Percentiles rank a stretch among this genome's conserved stretches.
These are phyloP conservation scores for Phytophthora sp. DNA, from an alignment of 352 stramenopile genomes.

Conservation along the genomic window DNA sequence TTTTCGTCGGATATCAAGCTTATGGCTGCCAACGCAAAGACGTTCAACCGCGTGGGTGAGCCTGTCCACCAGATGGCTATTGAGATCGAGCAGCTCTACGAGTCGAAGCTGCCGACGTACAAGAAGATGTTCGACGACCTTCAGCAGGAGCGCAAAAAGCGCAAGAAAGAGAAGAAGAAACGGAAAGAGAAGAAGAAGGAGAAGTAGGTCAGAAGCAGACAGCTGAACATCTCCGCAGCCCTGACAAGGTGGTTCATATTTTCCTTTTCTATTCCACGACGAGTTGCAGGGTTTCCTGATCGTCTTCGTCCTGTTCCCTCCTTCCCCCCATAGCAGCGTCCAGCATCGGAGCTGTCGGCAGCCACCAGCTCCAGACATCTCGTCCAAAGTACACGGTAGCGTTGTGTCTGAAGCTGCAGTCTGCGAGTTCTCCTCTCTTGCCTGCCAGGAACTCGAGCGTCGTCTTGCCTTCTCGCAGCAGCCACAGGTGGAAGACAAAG, in stretches of 20 bases:
- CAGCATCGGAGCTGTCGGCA: conserved; percentile 57
- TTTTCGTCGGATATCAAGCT: conserved; percentile 81
- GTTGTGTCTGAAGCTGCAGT: conserved; percentile 54
- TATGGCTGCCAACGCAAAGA: conserved; percentile 84
- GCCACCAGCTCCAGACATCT: conserved; percentile 57
- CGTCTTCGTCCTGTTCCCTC: conserved; percentile 16
- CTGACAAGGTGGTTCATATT: conserved; percentile 19
- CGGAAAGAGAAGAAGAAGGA: conserved; percentile 91
- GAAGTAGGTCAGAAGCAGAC: conserved; percentile 63
- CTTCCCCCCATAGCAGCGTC: conserved; percentile 32
- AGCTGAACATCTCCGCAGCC: not conserved
- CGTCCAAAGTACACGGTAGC: conserved; percentile 71
- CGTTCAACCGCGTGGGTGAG: conserved; percentile 83
- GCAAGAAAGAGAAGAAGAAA: conserved; percentile 92
- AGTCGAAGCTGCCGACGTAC: conserved; percentile 70
- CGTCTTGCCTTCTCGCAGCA: conserved; percentile 66
- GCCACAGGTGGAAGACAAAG: conserved; percentile 78
- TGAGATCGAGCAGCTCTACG: conserved; percentile 81
- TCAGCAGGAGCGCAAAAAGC: conserved; percentile 84
- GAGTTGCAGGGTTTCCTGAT: conserved; percentile 51
- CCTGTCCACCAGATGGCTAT: conserved; percentile 86
- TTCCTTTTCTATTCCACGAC: conserved; percentile 37
- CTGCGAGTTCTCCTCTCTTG: conserved; percentile 54
- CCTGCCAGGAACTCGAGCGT: conserved; percentile 78
- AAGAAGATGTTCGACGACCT: conserved; percentile 78